These are phyloP conservation scores for Balamuthia mandrillaris DNA, from an alignment of 208 protist genomes.

Conservation along the genomic window DNA sequence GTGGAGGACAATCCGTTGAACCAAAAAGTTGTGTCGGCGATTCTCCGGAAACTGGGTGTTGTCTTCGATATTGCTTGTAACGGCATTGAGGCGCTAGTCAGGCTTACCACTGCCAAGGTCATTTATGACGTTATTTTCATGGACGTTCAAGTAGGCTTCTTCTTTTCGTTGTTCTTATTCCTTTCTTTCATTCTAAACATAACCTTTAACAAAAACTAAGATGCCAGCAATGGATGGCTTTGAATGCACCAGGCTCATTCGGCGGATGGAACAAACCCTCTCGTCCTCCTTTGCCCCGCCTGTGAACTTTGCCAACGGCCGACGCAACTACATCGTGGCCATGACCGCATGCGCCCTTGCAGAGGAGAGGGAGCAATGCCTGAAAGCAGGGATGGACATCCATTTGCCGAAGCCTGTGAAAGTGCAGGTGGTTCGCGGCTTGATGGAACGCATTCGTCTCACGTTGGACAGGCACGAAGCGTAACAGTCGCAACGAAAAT, in stretches of 20 bases:
- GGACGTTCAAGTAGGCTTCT: not conserved
- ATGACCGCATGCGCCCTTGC: not conserved
- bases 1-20: not conserved
- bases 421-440: not conserved
- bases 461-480: no score
- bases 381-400: not conserved
- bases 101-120: not conserved
- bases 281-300: no score
- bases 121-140: not conserved
- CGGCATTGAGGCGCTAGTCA: not conserved
- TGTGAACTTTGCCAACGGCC: no score
- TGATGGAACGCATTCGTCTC: no score
- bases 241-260: not conserved
- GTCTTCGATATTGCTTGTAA: not conserved
- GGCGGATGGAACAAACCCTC: not conserved
- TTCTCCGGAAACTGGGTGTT: not conserved
- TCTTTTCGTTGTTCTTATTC: not conserved
- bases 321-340: not conserved
- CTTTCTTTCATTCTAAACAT: not conserved
- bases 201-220: not conserved
- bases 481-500: no score
- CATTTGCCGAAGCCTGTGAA: not conserved
- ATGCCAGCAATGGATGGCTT: not conserved
- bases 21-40: not conserved
- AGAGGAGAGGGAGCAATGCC: not conserved